Evolutionary conservation across 2,329 filamentous ascomycete genomes (phyloP).

Genomic region (Clarireedia paspali): DNA sequence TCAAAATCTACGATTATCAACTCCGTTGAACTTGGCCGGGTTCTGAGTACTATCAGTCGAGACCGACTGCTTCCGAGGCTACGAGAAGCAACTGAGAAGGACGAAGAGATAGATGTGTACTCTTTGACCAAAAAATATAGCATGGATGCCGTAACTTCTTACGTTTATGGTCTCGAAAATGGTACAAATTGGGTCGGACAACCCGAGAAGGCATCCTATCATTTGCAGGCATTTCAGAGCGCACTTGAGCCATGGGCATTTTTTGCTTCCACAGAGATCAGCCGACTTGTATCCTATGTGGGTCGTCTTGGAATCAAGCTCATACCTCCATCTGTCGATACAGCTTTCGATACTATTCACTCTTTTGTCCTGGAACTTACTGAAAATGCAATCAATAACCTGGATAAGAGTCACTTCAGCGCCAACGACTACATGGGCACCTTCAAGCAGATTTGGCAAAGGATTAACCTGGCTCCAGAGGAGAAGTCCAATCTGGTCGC

Average conservation of each 20-base stretch:
- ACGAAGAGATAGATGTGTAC: neutral
- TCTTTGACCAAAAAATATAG: neutral
- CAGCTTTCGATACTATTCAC: neutral
- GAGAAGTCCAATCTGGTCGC: constrained; percentile 36
- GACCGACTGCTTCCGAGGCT: neutral
- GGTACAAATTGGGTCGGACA: neutral
- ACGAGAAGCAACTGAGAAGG: neutral
- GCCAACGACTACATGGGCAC: neutral
- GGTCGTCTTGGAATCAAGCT: neutral
- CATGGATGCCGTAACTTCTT: constrained; percentile 1
- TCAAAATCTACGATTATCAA: neutral
- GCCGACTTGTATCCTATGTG: neutral
- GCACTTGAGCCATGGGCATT: neutral
- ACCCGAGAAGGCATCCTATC: neutral
- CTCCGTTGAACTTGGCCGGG: neutral
- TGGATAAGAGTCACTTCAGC: neutral
- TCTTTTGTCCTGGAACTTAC: neutral
- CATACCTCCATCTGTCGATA: neutral
- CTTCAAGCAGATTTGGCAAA: neutral
- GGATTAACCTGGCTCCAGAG: neutral
- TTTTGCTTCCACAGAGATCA: neutral
- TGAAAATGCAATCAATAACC: neutral
- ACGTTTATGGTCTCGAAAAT: neutral
- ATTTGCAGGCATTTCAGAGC: neutral
- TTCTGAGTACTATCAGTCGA: neutral